Evolutionary conservation across 75 land plant genomes (phyloP), one percentile per base, ranked within the genome.

Genomic region (Selaginella tamariscina): DNA sequence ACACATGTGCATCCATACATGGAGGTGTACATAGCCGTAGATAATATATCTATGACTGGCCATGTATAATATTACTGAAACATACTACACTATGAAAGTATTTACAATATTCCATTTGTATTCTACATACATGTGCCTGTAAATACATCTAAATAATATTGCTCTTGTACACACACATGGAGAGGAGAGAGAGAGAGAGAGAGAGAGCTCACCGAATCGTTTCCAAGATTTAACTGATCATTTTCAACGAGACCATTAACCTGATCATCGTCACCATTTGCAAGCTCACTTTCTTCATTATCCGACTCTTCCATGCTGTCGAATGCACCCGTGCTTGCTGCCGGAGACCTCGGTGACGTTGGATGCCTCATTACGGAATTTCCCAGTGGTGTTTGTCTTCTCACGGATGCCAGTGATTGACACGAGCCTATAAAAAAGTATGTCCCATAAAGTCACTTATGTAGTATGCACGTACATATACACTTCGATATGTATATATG

Each of bases 291-390:
- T 32, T 39, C n/a, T n/a, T 92, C 98, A 27, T 91, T 90, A 70
- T 94, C 98, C 1, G 98, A 94, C 66, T 86, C 96, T 72, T 89
- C 98, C 39, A 83, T 59, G 67, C 90, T 83, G 69, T 83, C 88
- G 80, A 84, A 85, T 23, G 82, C 84, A 64, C 90, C 78, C 11
- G 73, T 85, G 73, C 84, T 78, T 49, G 81, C 81, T 65, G 68
- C 78, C 27, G 97, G 88, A 5, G 98, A 93, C 75, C 79, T 93
- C 1, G 98, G 95, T 49, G 98, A 83, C 20, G 80, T 64, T 44
- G 85, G 84, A 68, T 5, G 15, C 11, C 87, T 71, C 9, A 82
- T 69, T 2, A 72, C 74, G 67, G 78, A 57, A 24, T 77, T 74
- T 33, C 69, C 28, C 66, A 80, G 78, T 32, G 71, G 82, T 0